Base-by-base conservation (phyloP, 2,329 filamentous ascomycete genomes). In the Rhinocladiella similis region DNA sequence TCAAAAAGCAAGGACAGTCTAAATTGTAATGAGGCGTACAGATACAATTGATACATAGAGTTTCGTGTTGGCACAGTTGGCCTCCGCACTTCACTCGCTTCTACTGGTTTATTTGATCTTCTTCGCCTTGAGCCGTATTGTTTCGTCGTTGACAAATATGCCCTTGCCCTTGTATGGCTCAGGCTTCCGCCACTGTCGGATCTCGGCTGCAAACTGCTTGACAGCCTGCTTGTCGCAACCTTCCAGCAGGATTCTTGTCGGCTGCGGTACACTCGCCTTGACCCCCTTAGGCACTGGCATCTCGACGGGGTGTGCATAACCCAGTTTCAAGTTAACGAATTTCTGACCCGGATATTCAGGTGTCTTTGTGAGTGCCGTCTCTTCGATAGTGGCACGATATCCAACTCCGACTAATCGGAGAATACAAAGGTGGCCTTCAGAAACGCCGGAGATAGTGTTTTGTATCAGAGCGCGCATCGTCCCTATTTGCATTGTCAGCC, bases 81-180 rank as follows among this genome's bases (percentile, higher is more conserved):
- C 18, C n/a, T n/a, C 38, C 38, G 12, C 38, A 16, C 14, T 16
- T 3, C 38, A 16, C 18, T 5, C 18, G 4, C 5, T 41, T 6
- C n/a, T 5, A 19, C 38, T 41, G 12, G n/a, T 43, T 78, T 86
- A 94, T 81, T 92, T 93, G 74, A 93, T 91, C 83, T 93, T 94
- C 88, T 97, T 99, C 69, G 90, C 88, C 87, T 99, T 99, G 75
- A 99, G 75, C 82, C 89, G 96, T 77, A 99, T 97, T 27, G 91
- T 97, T 82, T 99, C 91, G 62, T 92, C 91, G 70, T 97, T 95
- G 67, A 99, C 87, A 72, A 97, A 99, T 67, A 99, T 96, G 67
- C 94, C 94, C 85, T 99, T 97, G 65, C 94, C 94, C 84, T 99
- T 99, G 77, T 99, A 99, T 63, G 94, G 94, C 77, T 99, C 94